A percentile compares a stretch with the other conserved stretches of the same genome.
Conservation (phyloP, 768 basidiomycete species). For the Lactarius akahatsu region DNA sequence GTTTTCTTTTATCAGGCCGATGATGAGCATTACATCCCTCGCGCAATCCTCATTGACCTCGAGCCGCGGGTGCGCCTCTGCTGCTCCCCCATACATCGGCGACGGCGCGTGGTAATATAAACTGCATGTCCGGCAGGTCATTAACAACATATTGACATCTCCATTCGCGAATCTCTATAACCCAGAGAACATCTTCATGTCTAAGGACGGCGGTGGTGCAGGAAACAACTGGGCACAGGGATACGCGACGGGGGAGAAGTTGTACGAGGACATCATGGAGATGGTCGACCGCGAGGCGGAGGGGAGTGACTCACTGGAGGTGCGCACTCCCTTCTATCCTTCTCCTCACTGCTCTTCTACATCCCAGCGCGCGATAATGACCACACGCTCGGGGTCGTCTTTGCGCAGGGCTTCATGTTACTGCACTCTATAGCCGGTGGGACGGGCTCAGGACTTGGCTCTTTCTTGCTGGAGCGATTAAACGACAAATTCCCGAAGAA, state of each 20-base stretch:
- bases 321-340: conserved; percentile 36
- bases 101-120: conserved; percentile 2
- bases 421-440: conserved; percentile 99
- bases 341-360: neutral
- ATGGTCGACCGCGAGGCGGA: conserved; percentile 99
- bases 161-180: conserved; percentile 92
- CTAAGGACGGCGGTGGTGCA: conserved; percentile 97
- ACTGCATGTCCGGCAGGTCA: conserved; percentile 58
- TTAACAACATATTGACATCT: conserved; percentile 89
- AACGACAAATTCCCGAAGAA: conserved; percentile 99
- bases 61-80: conserved; percentile 79
- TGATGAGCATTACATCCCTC: conserved; percentile 97
- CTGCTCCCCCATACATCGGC: neutral
- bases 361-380: neutral
- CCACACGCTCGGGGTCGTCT: neutral
- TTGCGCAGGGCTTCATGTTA: conserved; percentile 88
- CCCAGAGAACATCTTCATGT: conserved; percentile 95
- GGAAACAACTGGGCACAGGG: conserved; percentile 99
- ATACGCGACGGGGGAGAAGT: conserved; percentile 82
- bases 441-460: conserved; percentile 96
- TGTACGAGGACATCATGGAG: conserved; percentile 97
- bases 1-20: conserved; percentile 99
- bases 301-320: conserved; percentile 95
- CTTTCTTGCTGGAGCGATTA: conserved; percentile 93
- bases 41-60: conserved; percentile 93